Evolutionary conservation across 352 stramenopile genomes (phyloP).

Genomic region (Phytophthora capsici): DNA sequence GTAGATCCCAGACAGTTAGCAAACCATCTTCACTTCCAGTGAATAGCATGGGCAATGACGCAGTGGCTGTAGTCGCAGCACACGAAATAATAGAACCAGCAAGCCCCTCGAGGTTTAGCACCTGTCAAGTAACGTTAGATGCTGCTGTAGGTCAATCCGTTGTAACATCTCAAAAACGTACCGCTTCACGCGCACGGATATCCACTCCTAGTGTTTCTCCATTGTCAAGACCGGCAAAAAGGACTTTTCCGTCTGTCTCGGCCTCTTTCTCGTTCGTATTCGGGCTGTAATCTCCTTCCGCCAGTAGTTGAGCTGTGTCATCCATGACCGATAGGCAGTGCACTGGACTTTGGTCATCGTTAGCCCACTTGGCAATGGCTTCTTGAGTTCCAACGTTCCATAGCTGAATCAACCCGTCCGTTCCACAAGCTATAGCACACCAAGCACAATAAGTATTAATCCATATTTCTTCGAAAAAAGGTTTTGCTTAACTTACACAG

Average conservation of each 20-base stretch:
- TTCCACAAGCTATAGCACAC: constrained; percentile 57
- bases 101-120: constrained; percentile 47
- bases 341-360: constrained; percentile 57
- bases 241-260: constrained; percentile 67
- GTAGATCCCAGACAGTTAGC: constrained; percentile 67
- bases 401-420: constrained; percentile 67
- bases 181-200: constrained; percentile 47
- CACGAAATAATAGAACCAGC: constrained; percentile 51
- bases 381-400: constrained; percentile 70
- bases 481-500: constrained; percentile 56
- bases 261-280: constrained; percentile 38
- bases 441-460: background rate
- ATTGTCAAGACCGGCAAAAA: constrained; percentile 72
- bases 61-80: constrained; percentile 22
- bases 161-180: constrained; percentile 17
- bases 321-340: constrained; percentile 60
- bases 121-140: constrained; percentile 28
- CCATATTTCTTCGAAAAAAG: background rate
- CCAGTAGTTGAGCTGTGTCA: constrained; percentile 30
- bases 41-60: constrained; percentile 44
- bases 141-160: too few relatives aligned
- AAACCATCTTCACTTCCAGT: constrained; percentile 73
- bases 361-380: constrained; percentile 66
- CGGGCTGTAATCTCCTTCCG: constrained; percentile 13
- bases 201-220: constrained; percentile 68